Evolutionary conservation across 2,329 filamentous ascomycete species (phyloP), one percentile per base, ranked within the genome.

Genomic region (Metarhizium robertsii): DNA sequence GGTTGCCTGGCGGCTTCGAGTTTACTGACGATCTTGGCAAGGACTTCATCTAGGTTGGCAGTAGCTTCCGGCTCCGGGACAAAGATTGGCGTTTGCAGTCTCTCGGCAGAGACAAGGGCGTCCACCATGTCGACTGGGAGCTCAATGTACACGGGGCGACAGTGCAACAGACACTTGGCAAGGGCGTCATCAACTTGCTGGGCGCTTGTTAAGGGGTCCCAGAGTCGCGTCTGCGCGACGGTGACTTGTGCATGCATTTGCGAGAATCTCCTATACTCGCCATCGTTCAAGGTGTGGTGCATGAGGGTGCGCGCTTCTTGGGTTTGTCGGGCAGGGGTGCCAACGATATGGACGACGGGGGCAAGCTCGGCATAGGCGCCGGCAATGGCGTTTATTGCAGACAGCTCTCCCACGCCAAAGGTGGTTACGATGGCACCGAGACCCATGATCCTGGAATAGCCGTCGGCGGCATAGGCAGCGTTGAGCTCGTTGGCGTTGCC

Each of bases 401-500:
- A 82, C 7, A 77, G 67, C 58, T 79, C 76, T 8, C 81, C 82
- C 1, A 85, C 81, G 4, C 81, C 82, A 61, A 83, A 83, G 0
- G 81, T 83, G 1, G 82, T 85, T 36, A 84, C 69, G 7, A 83
- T 62, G 40, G 72, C 73, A 6, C 69, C 68, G 6, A 78, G 66
- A 6, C 77, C 76, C 58, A 80, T 80, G 57, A 80, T 72, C 13
- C 80, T 69, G 3, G 77, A 74, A 59, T 84, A 84, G 2, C 79
- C 81, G 59, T 84, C 81, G 2, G 78, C 77, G 0, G 79, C 78
- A 57, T 82, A 83, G 2, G 72, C 78, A 3, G 77, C 77, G 59
- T 83, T 83, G 50, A 84, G 73, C 64, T 84, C 80, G 60, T 83
- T 84, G 54, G 75, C 72, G 58, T 78, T 83, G 57, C 79, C 79